phyloP scores from a whole-genome alignment of 192 early-diverging fungal genomes.

The Coemansia sp. region DNA sequence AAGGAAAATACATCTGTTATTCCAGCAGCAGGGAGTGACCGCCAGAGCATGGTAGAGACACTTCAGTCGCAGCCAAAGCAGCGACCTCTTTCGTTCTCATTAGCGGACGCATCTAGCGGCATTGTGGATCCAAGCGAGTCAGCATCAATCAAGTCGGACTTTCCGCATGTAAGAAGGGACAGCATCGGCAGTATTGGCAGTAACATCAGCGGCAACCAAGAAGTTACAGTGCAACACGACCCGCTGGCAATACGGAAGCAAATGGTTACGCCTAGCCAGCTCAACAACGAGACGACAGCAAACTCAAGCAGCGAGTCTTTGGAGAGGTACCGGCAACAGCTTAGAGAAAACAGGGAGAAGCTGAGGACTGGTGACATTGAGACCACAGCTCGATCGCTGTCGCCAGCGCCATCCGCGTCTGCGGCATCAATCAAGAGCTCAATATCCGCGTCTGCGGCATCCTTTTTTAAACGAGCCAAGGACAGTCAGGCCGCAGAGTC shows the following conservation, averaged over 20 bases:
- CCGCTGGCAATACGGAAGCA: neutral
- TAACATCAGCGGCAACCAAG: neutral
- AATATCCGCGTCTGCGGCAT: conserved; percentile 33
- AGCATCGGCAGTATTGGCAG: neutral
- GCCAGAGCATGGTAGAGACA: neutral
- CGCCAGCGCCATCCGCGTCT: conserved; percentile 4
- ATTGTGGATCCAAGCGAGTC: neutral
- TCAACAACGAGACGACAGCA: conserved; percentile 17
- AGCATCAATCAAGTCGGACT: neutral
- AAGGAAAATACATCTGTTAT: neutral
- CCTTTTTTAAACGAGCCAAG: conserved; percentile 45
- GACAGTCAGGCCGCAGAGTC: conserved; percentile 52
- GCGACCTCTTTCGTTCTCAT: conserved; percentile 7
- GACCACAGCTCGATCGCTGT: conserved; percentile 7
- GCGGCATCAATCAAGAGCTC: conserved; percentile 20
- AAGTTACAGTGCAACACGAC: neutral
- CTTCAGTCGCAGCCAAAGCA: conserved; percentile 1
- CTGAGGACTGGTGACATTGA: neutral
- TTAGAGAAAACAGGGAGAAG: conserved; percentile 2
- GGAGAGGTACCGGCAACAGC: neutral
- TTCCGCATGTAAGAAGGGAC: conserved; percentile 5
- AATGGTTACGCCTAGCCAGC: conserved; percentile 23
- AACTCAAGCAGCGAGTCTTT: conserved; percentile 25
- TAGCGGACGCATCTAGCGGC: neutral
- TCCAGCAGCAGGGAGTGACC: neutral